These are phyloP conservation scores for Teunomyces kruisii DNA, from an alignment of 805 yeast species.

Conservation along the genomic window DNA sequence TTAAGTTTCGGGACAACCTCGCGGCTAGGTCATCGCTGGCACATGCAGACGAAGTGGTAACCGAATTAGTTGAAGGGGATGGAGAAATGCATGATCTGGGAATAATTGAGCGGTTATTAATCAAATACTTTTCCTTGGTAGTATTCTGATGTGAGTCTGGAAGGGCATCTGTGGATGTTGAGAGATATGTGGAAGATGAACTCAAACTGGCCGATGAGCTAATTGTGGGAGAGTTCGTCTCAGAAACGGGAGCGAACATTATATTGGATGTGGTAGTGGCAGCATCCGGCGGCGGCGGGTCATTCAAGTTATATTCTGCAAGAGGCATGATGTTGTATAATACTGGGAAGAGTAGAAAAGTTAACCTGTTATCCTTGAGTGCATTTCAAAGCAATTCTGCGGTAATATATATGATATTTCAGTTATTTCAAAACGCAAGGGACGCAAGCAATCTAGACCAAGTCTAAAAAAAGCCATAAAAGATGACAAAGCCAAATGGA, in stretches of 20 bases:
- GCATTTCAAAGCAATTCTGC: not conserved
- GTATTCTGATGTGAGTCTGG: not conserved
- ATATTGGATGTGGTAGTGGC: not conserved
- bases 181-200: not conserved
- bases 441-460: not conserved
- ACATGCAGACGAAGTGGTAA: conserved; percentile 2
- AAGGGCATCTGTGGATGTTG: not conserved
- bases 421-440: not conserved
- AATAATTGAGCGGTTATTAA: conserved; percentile 10
- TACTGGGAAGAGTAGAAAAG: not conserved
- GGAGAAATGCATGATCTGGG: conserved; percentile 15
- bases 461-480: not conserved
- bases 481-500: not conserved
- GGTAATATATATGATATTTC: not conserved
- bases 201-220: not conserved
- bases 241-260: not conserved
- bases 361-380: not conserved
- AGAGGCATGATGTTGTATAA: conserved; percentile 5
- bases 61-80: conserved; percentile 8
- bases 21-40: not conserved
- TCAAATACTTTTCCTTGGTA: conserved; percentile 5
- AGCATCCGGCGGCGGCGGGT: conserved; percentile 12
- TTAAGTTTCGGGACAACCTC: not conserved
- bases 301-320: conserved; percentile 10
- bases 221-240: not conserved